Evolutionary conservation across 306 rosid species (phyloP).

Genomic region (Myrica gale): DNA sequence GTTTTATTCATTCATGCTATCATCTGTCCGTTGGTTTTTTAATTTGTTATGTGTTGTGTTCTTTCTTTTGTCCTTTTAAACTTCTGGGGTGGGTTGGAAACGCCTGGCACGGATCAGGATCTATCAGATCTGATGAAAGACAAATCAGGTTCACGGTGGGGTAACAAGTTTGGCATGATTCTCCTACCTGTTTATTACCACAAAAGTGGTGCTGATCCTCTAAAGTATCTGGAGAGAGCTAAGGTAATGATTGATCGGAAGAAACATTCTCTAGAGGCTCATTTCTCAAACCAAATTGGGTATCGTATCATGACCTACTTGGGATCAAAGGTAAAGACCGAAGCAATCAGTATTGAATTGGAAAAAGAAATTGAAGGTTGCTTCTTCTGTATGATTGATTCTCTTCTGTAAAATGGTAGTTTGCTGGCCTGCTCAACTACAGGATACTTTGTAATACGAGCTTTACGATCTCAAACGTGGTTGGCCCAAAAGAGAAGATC

Average conservation of each 20-base stretch:
- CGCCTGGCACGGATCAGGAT: constrained; percentile 47
- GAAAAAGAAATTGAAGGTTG: constrained; percentile 1
- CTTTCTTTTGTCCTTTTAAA: neutral
- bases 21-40: neutral
- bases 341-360: neutral
- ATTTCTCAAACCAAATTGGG: constrained; percentile 55
- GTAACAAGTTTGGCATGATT: constrained; percentile 69
- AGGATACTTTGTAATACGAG: constrained; percentile 71
- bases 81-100: constrained; percentile 12
- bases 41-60: too few species aligned
- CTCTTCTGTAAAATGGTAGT: constrained; percentile 35
- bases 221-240: constrained; percentile 57
- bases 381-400: neutral
- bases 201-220: constrained; percentile 44
- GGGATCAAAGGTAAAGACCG: constrained; percentile 52
- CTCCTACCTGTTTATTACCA: constrained; percentile 68
- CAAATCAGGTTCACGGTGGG: constrained; percentile 69
- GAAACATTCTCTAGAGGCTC: constrained; percentile 64
- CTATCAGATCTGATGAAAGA: constrained; percentile 57
- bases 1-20: neutral
- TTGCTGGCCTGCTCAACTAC: constrained; percentile 61
- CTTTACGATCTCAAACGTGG: constrained; percentile 74
- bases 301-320: constrained; percentile 48
- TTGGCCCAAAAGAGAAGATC: constrained; percentile 83
- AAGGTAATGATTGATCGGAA: constrained; percentile 71